Evolutionary conservation across 768 basidiomycete species (phyloP).

Genomic region (Tulasnella calospora): DNA sequence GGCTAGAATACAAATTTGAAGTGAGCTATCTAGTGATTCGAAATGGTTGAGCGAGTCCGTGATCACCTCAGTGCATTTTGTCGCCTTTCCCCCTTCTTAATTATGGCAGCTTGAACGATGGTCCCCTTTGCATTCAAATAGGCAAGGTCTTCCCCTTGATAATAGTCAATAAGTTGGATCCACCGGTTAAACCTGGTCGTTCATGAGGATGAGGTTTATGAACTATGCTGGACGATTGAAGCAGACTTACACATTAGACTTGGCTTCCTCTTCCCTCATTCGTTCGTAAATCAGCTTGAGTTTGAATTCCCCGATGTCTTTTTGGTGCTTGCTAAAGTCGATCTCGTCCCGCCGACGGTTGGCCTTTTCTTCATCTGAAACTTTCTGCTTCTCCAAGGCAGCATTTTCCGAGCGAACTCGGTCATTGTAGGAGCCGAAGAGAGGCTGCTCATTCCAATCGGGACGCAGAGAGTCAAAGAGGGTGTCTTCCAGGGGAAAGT

Average conservation of each 20-base stretch:
- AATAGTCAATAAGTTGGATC: slow-evolving; percentile 70
- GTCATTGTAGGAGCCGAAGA: slow-evolving; percentile 73
- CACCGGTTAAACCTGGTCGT: slow-evolving; percentile 75
- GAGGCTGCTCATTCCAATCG: slow-evolving; percentile 45
- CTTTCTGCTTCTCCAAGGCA: slow-evolving; percentile 33
- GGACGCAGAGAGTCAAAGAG: slow-evolving; percentile 24
- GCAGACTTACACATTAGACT: slow-evolving; percentile 61
- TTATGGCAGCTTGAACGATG: slow-evolving; percentile 65
- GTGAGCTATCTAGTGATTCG: neutral
- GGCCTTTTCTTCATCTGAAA: slow-evolving; percentile 18
- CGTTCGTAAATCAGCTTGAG: slow-evolving; percentile 76
- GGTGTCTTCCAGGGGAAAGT: slow-evolving; percentile 28
- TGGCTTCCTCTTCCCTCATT: slow-evolving; percentile 81
- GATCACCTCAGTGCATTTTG: slow-evolving; percentile 34
- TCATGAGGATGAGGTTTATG: neutral
- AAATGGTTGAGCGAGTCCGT: neutral
- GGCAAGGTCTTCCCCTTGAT: slow-evolving; percentile 68
- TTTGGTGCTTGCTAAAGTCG: slow-evolving; percentile 62
- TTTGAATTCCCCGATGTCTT: slow-evolving; percentile 76
- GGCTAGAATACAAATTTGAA: slow-evolving; percentile 40
- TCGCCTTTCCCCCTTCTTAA: slow-evolving; percentile 52
- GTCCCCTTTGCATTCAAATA: slow-evolving; percentile 74
- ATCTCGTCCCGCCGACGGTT: slow-evolving; percentile 49
- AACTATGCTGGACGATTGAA: neutral
- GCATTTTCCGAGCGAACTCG: slow-evolving; percentile 44